Evolutionary conservation across 2,329 filamentous ascomycete species (phyloP).

Genomic region (Fonsecaea erecta): DNA sequence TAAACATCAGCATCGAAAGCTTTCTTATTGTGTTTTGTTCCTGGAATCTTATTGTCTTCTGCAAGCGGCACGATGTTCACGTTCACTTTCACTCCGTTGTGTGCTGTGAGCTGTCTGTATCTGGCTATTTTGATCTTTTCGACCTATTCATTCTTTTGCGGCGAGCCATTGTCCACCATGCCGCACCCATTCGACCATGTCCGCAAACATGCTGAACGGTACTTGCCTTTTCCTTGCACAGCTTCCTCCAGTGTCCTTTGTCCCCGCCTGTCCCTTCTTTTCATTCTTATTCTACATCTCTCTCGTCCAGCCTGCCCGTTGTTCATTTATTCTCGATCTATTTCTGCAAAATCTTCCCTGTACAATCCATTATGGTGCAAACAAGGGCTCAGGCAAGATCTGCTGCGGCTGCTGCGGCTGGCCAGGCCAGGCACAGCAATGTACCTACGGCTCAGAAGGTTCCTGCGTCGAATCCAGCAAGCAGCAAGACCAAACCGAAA

Average conservation of each 20-base stretch:
- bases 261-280: slow-evolving; percentile 4
- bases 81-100: not conserved
- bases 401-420: not conserved
- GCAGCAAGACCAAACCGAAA: not conserved
- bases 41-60: not conserved
- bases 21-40: not conserved
- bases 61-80: not conserved
- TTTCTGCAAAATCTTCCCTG: not conserved
- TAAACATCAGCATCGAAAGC: not conserved
- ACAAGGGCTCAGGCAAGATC: not conserved
- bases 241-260: slow-evolving; percentile 7
- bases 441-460: not conserved
- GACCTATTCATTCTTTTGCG: not conserved
- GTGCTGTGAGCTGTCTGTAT: slow-evolving; percentile 6
- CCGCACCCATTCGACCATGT: slow-evolving; percentile 1
- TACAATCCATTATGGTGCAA: not conserved
- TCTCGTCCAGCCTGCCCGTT: not conserved
- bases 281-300: slow-evolving; percentile 1
- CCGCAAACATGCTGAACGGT: slow-evolving; percentile 12
- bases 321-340: not conserved
- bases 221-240: not conserved
- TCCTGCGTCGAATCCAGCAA: not conserved
- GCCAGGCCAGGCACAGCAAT: not conserved
- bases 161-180: slow-evolving; percentile 15
- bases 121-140: slow-evolving; percentile 2